phyloP scores from a whole-genome alignment of 768 basidiomycete genomes.

The Trametes gibbosa region DNA sequence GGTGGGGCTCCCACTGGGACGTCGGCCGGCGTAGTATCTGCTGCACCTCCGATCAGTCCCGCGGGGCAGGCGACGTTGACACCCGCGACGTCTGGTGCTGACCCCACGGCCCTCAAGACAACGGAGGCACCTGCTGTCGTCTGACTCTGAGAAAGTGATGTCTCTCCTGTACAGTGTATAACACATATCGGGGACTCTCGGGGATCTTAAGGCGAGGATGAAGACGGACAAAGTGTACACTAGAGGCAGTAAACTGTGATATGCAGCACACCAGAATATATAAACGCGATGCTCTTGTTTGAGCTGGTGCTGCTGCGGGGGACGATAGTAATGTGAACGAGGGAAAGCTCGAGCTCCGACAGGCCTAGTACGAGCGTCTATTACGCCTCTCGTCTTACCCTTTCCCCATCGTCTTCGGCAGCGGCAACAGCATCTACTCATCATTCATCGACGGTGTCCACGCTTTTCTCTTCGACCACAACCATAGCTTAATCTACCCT shows the following conservation, averaged over 20 bases:
- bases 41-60: slow-evolving; percentile 23
- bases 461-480: neutral
- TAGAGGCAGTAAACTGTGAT: neutral
- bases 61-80: slow-evolving; percentile 15
- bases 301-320: neutral
- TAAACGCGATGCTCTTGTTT: too few species aligned
- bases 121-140: slow-evolving; percentile 20
- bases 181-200: neutral
- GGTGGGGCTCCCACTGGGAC: slow-evolving; percentile 5
- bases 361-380: neutral
- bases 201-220: neutral
- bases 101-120: slow-evolving; percentile 11
- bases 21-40: slow-evolving; percentile 22
- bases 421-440: neutral
- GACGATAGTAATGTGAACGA: neutral
- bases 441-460: slow-evolving; percentile 1
- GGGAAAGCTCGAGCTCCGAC: too few species aligned
- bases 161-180: neutral
- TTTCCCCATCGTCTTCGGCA: neutral
- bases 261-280: neutral
- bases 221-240: neutral
- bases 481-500: neutral
- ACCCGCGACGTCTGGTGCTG: neutral
- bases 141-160: slow-evolving; percentile 2
- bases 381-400: neutral